Percentiles rank a stretch among this genome's conserved stretches.
Conservation (phyloP, 768 basidiomycete species). For the Mycena sanguinolenta region DNA sequence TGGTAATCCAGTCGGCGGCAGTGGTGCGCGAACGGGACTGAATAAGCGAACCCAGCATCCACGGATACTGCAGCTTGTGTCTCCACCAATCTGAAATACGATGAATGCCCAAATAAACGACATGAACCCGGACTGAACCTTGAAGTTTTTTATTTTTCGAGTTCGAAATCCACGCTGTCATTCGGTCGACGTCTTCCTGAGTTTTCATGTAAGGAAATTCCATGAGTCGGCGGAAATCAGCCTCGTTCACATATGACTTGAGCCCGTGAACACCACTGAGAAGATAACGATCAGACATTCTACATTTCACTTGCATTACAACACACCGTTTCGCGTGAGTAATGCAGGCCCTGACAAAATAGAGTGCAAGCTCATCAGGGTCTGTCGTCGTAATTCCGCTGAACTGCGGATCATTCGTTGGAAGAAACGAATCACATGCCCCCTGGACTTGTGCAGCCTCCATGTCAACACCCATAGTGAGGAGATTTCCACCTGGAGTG, state of each 20-base stretch:
- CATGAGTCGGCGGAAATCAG: conserved; percentile 27
- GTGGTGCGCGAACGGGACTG: too few species aligned
- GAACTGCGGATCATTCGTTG: conserved; percentile 36
- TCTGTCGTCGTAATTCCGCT: conserved; percentile 33
- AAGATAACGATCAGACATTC: not conserved
- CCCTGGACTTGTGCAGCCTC: conserved; percentile 36
- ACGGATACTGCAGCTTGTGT: conserved; percentile 13
- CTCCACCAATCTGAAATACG: conserved; percentile 17
- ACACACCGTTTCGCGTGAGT: conserved; percentile 3
- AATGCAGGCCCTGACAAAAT: conserved; percentile 28
- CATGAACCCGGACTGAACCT: too few species aligned
- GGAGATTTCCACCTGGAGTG: conserved; percentile 26
- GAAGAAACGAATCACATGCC: conserved; percentile 33
- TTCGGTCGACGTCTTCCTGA: conserved; percentile 18
- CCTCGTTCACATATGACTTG: conserved; percentile 20
- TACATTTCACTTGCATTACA: too few species aligned
- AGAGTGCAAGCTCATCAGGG: too few species aligned
- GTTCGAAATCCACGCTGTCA: conserved; percentile 9
- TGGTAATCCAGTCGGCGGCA: too few species aligned
- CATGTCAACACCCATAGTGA: too few species aligned
- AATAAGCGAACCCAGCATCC: too few species aligned
- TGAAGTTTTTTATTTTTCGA: too few species aligned
- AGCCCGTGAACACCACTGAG: conserved; percentile 13
- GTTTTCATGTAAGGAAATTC: conserved; percentile 36
- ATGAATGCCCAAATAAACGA: too few species aligned